Base-by-base conservation (phyloP, 495 filamentous ascomycete species). In the Talaromyces proteolyticus region DNA sequence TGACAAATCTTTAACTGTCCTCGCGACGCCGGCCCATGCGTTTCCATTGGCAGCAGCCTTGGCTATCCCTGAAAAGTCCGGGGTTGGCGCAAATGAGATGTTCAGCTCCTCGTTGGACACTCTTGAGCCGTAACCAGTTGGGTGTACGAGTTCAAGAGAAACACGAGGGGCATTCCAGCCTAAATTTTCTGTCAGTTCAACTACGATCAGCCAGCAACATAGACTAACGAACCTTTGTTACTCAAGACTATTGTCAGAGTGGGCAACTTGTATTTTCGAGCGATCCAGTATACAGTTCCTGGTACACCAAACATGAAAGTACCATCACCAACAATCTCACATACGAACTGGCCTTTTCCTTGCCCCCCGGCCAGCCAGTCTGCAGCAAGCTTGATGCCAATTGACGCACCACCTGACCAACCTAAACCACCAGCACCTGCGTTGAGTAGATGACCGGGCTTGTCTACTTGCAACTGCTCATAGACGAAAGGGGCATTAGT, bases 401-500 rank as follows among this genome's bases (percentile, higher is more conserved):
- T 66, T 2, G 88, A 81, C 47, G 79, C 92, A 40, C 92, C 92
- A 17, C 92, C 92, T n/a, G 87, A 92, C 92, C 92, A 97, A 17
- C 92, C 92, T 0, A 96, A 76, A 3, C 92, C 92, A 34, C 92
- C 92, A 25, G 91, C 92, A 12, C 92, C 92, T 63, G 91, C 96
- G 70, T 95, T 95, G 60, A 95, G 83, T 84, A 88, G 93, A 6
- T 81, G 83, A 4, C 90, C 87, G 0, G 91, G 91, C 2, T 81
- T 53, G 12, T 79, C 87, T 8, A 84, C 82, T 59, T 81, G 79
- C n/a, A 96, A 60, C 55, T 89, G 85, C 56, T 97, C 89, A 19
- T 89, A 82, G 12, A 94, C 88, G 44, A 87, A 81, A 2, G 61
- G 65, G 0, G 88, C 89, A 48, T 88, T 84, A 7, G 92, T 97